These are phyloP conservation scores for Obba rivulosa DNA, from an alignment of 768 basidiomycete species.

Conservation along the genomic window DNA sequence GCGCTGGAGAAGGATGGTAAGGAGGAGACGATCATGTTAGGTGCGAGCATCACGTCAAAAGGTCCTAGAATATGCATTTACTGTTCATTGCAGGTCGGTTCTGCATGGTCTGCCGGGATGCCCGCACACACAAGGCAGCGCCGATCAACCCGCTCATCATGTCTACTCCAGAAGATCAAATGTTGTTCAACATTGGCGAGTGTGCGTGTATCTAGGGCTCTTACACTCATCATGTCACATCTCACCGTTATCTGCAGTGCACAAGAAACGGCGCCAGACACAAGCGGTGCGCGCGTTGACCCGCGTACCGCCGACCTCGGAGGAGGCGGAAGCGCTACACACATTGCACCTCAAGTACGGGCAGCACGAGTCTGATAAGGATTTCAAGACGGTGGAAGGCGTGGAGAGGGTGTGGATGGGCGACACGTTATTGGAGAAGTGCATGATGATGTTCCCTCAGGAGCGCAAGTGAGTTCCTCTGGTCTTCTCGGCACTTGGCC, in stretches of 20 bases:
- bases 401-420: slow-evolving; percentile 67
- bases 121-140: slow-evolving; percentile 55
- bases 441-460: slow-evolving; percentile 80
- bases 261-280: slow-evolving; percentile 53
- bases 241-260: slow-evolving; percentile 32
- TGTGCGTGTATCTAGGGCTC: slow-evolving; percentile 33
- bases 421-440: slow-evolving; percentile 63
- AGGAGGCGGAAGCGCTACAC: slow-evolving; percentile 67
- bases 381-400: slow-evolving; percentile 13
- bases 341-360: slow-evolving; percentile 60
- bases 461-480: slow-evolving; percentile 61
- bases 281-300: slow-evolving; percentile 55
- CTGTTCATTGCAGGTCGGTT: slow-evolving; percentile 61
- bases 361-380: slow-evolving; percentile 28
- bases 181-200: slow-evolving; percentile 62
- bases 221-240: neutral
- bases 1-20: slow-evolving; percentile 40
- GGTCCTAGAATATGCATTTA: neutral
- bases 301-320: slow-evolving; percentile 67
- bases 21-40: slow-evolving; percentile 63
- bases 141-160: slow-evolving; percentile 60
- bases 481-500: neutral
- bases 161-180: slow-evolving; percentile 55
- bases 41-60: slow-evolving; percentile 27
- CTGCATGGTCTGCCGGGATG: slow-evolving; percentile 82